Conservation (phyloP, 495 filamentous ascomycete genomes). For the Penicillium robsamsonii region DNA sequence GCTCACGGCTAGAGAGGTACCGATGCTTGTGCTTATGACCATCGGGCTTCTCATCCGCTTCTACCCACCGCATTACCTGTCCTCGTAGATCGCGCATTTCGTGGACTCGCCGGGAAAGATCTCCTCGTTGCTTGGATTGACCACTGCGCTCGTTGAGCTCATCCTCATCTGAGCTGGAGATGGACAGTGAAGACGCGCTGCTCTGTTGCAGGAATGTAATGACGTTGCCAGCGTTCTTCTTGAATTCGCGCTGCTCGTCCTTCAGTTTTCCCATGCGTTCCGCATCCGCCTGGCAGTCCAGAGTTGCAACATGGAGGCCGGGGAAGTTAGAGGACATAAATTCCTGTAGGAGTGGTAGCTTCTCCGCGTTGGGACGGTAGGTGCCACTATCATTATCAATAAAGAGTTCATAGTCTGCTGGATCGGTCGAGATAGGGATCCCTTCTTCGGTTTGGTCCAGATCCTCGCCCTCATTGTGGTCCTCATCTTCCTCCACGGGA, state of each 20-base stretch:
- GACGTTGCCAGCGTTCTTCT: conserved; percentile 60
- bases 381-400: conserved; percentile 97
- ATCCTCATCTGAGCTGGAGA: conserved; percentile 76
- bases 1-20: conserved; percentile 19
- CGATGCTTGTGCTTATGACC: conserved; percentile 23
- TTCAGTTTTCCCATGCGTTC: conserved; percentile 61
- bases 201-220: conserved; percentile 65
- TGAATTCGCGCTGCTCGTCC: conserved; percentile 57
- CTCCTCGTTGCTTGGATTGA: conserved; percentile 29
- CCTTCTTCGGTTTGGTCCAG: conserved; percentile 17
- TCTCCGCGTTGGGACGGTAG: conserved; percentile 76
- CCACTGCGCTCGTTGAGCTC: conserved; percentile 59
- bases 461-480: conserved; percentile 40
- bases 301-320: conserved; percentile 65
- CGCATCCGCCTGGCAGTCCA: conserved; percentile 66
- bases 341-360: conserved; percentile 64
- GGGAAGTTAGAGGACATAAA: conserved; percentile 71
- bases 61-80: conserved; percentile 42
- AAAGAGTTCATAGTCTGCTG: conserved; percentile 74
- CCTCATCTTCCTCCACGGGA: conserved; percentile 47
- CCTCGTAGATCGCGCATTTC: conserved; percentile 45
- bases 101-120: conserved; percentile 33
- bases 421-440: conserved; percentile 45
- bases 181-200: conserved; percentile 49
- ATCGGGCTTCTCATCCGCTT: conserved; percentile 30